These are phyloP conservation scores for Codiaeum variegatum DNA, from an alignment of 441 rosid species.

Conservation along the genomic window DNA sequence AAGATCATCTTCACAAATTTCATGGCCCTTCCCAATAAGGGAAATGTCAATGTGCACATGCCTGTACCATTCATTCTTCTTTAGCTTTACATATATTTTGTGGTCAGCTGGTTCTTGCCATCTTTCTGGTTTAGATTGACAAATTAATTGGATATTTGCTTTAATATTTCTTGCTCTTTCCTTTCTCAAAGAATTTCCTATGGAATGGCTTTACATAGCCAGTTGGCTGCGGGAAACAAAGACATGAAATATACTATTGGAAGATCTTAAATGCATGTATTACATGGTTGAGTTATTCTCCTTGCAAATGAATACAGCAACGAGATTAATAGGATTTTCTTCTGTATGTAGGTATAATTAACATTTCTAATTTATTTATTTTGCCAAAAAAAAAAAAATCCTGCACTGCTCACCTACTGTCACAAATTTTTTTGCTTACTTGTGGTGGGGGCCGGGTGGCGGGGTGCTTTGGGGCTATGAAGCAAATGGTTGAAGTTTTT, in stretches of 20 bases:
- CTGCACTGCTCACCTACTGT: no score
- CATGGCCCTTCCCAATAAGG: slow-evolving; percentile 4
- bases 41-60: neutral
- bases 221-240: neutral
- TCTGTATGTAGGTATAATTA: no score
- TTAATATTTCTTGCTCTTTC: neutral
- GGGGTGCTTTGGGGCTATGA: no score
- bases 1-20: slow-evolving; percentile 5
- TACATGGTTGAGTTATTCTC: no score
- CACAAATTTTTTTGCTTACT: no score
- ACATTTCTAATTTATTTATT: no score
- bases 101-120: no score
- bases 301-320: no score
- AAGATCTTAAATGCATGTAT: neutral
- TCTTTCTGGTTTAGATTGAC: neutral
- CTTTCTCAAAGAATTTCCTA: neutral
- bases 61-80: slow-evolving; percentile 16
- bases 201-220: neutral
- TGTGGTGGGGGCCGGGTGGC: no score
- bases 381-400: no score
- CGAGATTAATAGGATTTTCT: no score
- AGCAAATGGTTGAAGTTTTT: no score
- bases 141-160: neutral
- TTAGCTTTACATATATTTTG: neutral
- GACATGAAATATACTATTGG: neutral